Evolutionary conservation across 164 flowering plant species (phyloP), one percentile per base, ranked within the genome.

Genomic region (Chimonanthus salicifolius): DNA sequence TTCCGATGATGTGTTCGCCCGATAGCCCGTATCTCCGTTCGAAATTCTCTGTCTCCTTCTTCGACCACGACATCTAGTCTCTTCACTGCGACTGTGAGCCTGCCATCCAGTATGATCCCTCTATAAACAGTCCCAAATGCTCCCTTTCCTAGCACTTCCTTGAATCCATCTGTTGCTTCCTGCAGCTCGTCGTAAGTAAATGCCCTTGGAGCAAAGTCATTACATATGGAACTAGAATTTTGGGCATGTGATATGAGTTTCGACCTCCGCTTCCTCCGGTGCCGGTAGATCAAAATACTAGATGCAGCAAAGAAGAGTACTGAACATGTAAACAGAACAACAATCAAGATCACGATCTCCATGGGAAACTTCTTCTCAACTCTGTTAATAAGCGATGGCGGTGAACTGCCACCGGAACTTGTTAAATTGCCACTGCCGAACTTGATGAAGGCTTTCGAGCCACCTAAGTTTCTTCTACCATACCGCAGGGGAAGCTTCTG

Each of bases 11-110:
- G 47, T 7, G 73, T 71, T 43, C 20, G 15, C 8, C 73, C 48
- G 16, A 71, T 71, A 44, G 64, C 64, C 13, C 48, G 54, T 49
- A 71, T 45, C 21, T 71, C 73, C 13, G 46, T 44, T 43, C 7
- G 49, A 46, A 77, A 74, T 65, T 76, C 80, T 64, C 68, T 80
- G 4, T 80, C 77, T 5, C 66, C 69, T 45, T 71, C 75, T 63
- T 50, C 48, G 15, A 71, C 75, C 11, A 73, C 62, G 45, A 49
- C 74, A 46, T 71, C 58, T 21, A 80, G 58, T 51, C 54, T 74
- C 64, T 77, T 80, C 6, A 77, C 82, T 4, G 78, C 82, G 63
- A 74, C 63, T 15, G 2, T n/a, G 3, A 3, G 13, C 11, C 33
- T 43, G 10, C 54, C 64, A 1, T 20, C n/a, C 4, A 7, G 8